Conservation (phyloP, 2,329 filamentous ascomycete species). For the Microdochium trichocladiopsis region DNA sequence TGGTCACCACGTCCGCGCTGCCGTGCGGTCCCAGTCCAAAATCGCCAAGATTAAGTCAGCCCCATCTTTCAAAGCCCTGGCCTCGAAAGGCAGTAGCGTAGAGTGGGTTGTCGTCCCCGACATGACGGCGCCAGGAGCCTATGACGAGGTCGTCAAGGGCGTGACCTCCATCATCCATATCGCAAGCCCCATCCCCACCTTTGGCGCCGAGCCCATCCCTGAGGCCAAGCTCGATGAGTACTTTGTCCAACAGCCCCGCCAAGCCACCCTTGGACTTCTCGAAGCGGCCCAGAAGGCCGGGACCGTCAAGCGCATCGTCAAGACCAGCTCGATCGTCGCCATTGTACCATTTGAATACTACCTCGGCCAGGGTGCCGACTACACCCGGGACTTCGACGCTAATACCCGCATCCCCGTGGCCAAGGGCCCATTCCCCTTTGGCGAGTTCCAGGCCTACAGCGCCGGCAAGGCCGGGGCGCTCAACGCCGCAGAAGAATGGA, state of each 20-base stretch:
- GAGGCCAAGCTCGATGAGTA: slow-evolving; percentile 8
- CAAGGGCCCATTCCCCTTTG: slow-evolving; percentile 2
- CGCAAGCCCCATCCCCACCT: slow-evolving; percentile 12
- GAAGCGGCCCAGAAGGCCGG: slow-evolving; percentile 10
- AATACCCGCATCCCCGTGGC: slow-evolving; percentile 2
- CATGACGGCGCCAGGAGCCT: slow-evolving; percentile 18
- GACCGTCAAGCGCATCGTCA: slow-evolving; percentile 14
- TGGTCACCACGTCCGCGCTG: slow-evolving; percentile 27
- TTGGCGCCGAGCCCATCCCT: slow-evolving; percentile 10
- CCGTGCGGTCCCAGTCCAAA: slow-evolving; percentile 24
- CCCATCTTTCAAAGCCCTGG: slow-evolving; percentile 15
- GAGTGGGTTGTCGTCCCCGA: slow-evolving; percentile 23
- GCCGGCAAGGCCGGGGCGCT: slow-evolving; percentile 5
- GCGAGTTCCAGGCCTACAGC: slow-evolving; percentile 9
- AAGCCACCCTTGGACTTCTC: too few species aligned
- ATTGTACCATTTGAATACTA: slow-evolving; percentile 9
- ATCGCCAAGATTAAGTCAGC: slow-evolving; percentile 15
- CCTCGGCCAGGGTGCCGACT: too few species aligned
- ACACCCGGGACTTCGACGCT: background rate
- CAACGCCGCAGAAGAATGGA: slow-evolving; percentile 1
- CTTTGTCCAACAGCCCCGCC: too few species aligned
- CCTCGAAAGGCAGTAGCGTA: slow-evolving; percentile 12
- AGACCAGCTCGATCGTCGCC: slow-evolving; percentile 18
- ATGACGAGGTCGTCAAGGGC: slow-evolving; percentile 21
- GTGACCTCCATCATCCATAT: slow-evolving; percentile 18